Percentiles rank a stretch among this genome's conserved stretches.
Conservation (phyloP, 1,284 basidiomycete genomes). For the Heterobasidion annosum region DNA sequence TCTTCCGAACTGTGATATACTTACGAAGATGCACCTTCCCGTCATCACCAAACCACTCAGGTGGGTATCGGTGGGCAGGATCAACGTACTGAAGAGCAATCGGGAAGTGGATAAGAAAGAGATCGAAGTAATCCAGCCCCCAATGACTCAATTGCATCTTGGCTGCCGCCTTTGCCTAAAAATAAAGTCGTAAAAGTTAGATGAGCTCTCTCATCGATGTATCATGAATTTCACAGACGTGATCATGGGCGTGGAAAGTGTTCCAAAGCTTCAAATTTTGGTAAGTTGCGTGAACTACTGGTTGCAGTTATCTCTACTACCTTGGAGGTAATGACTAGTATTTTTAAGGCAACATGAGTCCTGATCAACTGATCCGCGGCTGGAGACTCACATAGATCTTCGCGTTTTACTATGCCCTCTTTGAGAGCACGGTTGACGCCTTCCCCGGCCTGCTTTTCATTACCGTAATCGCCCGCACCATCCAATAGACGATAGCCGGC, state of each 20-base stretch:
- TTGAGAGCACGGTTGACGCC: slow-evolving; percentile 67
- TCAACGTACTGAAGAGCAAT: slow-evolving; percentile 71
- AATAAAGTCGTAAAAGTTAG: slow-evolving; percentile 1
- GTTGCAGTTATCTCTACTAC: slow-evolving; percentile 11
- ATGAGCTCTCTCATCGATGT: background rate
- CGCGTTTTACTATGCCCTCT: slow-evolving; percentile 65
- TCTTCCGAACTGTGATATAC: slow-evolving; percentile 14
- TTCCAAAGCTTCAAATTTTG: slow-evolving; percentile 58
- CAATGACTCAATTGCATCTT: slow-evolving; percentile 64
- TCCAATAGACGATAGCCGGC: slow-evolving; percentile 78
- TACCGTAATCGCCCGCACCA: slow-evolving; percentile 75
- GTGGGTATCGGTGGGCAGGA: slow-evolving; percentile 66
- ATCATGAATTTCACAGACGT: slow-evolving; percentile 30
- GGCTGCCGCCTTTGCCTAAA: slow-evolving; percentile 40
- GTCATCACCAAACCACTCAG: slow-evolving; percentile 69
- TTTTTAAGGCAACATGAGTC: slow-evolving; percentile 12
- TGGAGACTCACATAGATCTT: slow-evolving; percentile 61
- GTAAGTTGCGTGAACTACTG: background rate
- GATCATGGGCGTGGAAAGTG: slow-evolving; percentile 66
- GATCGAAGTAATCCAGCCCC: slow-evolving; percentile 75
- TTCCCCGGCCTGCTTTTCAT: slow-evolving; percentile 82
- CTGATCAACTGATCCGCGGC: slow-evolving; percentile 3
- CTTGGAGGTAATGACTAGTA: slow-evolving; percentile 58
- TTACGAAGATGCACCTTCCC: slow-evolving; percentile 48
- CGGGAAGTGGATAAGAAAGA: slow-evolving; percentile 77